A percentile compares a stretch with the other conserved stretches of the same genome.
phyloP scores from a whole-genome alignment of 2,329 filamentous ascomycete genomes.

The Alternaria brassicae region DNA sequence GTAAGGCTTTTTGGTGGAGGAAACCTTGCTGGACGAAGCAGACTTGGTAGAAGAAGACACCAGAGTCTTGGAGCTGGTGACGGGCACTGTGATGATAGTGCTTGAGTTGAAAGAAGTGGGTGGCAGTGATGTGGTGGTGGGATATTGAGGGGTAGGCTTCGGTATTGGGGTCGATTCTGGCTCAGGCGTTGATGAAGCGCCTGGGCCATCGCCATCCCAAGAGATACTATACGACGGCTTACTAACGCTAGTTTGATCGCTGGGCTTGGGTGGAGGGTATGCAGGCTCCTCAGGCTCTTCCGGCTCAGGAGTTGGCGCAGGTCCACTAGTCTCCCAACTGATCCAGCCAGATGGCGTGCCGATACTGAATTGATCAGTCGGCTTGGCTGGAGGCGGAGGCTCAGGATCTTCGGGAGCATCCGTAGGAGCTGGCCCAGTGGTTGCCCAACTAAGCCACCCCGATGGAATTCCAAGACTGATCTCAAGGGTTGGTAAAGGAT shows the following conservation, averaged over 20 bases:
- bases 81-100: neutral
- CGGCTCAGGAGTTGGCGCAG: slow-evolving; percentile 10
- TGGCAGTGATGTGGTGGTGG: neutral
- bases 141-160: slow-evolving; percentile 8
- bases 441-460: slow-evolving; percentile 19
- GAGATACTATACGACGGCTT: slow-evolving; percentile 12
- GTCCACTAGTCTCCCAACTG: slow-evolving; percentile 8
- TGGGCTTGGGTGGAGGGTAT: slow-evolving; percentile 13
- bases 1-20: slow-evolving; percentile 22
- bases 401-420: slow-evolving; percentile 11
- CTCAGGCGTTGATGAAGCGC: neutral
- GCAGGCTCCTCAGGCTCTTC: slow-evolving; percentile 13
- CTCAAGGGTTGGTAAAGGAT: slow-evolving; percentile 14
- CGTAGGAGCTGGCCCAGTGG: slow-evolving; percentile 9
- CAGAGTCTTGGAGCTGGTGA: neutral
- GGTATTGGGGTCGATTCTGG: slow-evolving; percentile 6
- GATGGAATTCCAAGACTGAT: slow-evolving; percentile 17
- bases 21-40: neutral
- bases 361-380: slow-evolving; percentile 14
- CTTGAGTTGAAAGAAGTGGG: slow-evolving; percentile 7
- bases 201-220: slow-evolving; percentile 14
- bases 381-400: slow-evolving; percentile 13
- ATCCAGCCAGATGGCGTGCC: slow-evolving; percentile 11
- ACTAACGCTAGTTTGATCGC: slow-evolving; percentile 9
- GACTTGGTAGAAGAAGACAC: neutral